Conservation (phyloP, 148 eudicot genomes). For the Fagopyrum esculentum region DNA sequence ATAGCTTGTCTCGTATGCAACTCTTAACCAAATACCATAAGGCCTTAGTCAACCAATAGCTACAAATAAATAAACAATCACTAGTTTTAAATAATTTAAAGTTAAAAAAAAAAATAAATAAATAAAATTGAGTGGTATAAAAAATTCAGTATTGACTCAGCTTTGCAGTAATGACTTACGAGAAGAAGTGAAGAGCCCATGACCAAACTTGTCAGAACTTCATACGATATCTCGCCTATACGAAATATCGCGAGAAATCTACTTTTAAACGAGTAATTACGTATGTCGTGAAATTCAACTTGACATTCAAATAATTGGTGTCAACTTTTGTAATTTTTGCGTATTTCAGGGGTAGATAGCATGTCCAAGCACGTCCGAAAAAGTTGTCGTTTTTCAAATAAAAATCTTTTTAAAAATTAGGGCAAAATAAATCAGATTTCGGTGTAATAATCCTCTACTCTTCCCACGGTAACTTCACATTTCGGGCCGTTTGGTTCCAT, state of each 20-base stretch:
- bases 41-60: too few species aligned
- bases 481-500: too few species aligned
- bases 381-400: slow-evolving; percentile 3
- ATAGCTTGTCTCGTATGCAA: too few species aligned
- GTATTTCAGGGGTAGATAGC: neutral
- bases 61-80: too few species aligned
- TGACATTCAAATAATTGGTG: slow-evolving; percentile 2
- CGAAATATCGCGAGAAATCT: neutral
- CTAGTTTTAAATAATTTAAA: too few species aligned
- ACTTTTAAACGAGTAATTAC: neutral
- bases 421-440: neutral
- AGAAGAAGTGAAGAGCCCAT: slow-evolving; percentile 7
- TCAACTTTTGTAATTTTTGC: slow-evolving; percentile 10
- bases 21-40: too few species aligned
- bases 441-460: neutral
- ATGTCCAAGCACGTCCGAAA: slow-evolving; percentile 9
- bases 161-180: neutral
- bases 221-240: neutral
- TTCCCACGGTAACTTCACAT: neutral
- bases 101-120: too few species aligned
- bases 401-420: neutral
- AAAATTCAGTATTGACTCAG: neutral
- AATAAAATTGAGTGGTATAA: neutral
- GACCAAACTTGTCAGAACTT: neutral
- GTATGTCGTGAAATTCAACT: neutral